These are phyloP conservation scores for Cryphonectria naterciae DNA, from an alignment of 2,329 filamentous ascomycete genomes.

Conservation along the genomic window DNA sequence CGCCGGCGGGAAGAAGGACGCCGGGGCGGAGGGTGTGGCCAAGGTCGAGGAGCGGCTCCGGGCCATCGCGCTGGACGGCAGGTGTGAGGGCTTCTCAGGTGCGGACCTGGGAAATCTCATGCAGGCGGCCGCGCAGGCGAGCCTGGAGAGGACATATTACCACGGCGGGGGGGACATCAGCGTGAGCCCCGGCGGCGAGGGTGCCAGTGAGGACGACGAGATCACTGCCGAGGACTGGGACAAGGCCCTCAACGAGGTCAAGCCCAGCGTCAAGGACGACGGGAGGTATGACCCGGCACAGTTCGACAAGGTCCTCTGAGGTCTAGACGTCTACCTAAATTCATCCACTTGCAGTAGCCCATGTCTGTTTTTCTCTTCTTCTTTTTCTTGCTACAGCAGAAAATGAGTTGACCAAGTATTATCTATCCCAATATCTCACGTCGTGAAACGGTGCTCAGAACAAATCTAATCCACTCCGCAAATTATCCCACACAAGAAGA, in stretches of 20 bases:
- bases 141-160: conserved; percentile 38
- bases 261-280: conserved; percentile 52
- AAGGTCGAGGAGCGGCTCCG: conserved; percentile 47
- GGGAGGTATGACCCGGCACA: conserved; percentile 44
- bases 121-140: conserved; percentile 44
- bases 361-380: not conserved
- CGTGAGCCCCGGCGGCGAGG: conserved; percentile 26
- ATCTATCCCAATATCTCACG: not conserved
- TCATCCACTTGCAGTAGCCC: not conserved
- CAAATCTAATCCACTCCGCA: not conserved
- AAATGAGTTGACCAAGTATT: not conserved
- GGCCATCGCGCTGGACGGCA: conserved; percentile 64
- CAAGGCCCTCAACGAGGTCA: conserved; percentile 51
- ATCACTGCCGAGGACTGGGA: conserved; percentile 56
- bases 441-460: not conserved
- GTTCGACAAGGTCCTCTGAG: conserved; percentile 23
- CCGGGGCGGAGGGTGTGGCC: not conserved
- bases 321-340: not conserved
- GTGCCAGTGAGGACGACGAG: conserved; percentile 38
- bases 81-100: conserved; percentile 78
- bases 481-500: not conserved
- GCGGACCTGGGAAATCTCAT: conserved; percentile 64
- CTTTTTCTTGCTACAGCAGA: not conserved
- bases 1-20: conserved; percentile 48
- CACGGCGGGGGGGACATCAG: conserved; percentile 27